Evolutionary conservation across 805 yeast species (phyloP).

Genomic region (Ogataea populi-albae): DNA sequence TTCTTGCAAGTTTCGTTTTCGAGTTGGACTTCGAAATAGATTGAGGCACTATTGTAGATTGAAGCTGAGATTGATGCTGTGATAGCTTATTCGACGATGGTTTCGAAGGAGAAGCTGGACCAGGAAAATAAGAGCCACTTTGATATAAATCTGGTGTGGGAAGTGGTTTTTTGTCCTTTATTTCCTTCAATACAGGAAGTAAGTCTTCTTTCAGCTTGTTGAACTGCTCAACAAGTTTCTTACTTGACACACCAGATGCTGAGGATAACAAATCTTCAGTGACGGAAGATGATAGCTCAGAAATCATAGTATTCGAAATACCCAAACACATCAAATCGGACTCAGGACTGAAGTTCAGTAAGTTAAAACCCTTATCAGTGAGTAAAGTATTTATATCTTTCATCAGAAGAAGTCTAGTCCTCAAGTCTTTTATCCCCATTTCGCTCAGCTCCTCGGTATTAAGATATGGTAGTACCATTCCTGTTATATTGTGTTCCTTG

Average conservation of each 20-base stretch:
- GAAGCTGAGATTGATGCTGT: slow-evolving; percentile 23
- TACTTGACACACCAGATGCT: slow-evolving; percentile 15
- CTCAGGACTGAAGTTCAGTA: slow-evolving; percentile 18
- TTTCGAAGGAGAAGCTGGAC: slow-evolving; percentile 8
- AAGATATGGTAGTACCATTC: slow-evolving; percentile 66
- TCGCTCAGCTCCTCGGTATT: slow-evolving; percentile 71
- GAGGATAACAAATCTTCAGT: slow-evolving; percentile 19
- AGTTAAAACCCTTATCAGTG: slow-evolving; percentile 28
- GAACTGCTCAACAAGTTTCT: slow-evolving; percentile 51
- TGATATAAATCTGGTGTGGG: slow-evolving; percentile 50
- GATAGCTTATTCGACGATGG: slow-evolving; percentile 12
- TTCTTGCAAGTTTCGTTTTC: slow-evolving; percentile 8
- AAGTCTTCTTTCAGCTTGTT: slow-evolving; percentile 59
- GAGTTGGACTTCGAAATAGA: slow-evolving; percentile 11
- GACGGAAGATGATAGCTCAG: slow-evolving; percentile 23
- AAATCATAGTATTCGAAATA: slow-evolving; percentile 24
- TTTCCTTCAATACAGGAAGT: slow-evolving; percentile 57
- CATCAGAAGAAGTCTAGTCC: slow-evolving; percentile 58
- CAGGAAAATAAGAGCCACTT: slow-evolving; percentile 4
- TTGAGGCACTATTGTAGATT: slow-evolving; percentile 22
- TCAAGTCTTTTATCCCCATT: slow-evolving; percentile 56
- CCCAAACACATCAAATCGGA: slow-evolving; percentile 27
- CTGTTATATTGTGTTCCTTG: slow-evolving; percentile 62
- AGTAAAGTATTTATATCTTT: slow-evolving; percentile 55
- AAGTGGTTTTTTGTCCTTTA: slow-evolving; percentile 64